Evolutionary conservation across 768 basidiomycete species (phyloP).

Genomic region (Tulasnella sp.): DNA sequence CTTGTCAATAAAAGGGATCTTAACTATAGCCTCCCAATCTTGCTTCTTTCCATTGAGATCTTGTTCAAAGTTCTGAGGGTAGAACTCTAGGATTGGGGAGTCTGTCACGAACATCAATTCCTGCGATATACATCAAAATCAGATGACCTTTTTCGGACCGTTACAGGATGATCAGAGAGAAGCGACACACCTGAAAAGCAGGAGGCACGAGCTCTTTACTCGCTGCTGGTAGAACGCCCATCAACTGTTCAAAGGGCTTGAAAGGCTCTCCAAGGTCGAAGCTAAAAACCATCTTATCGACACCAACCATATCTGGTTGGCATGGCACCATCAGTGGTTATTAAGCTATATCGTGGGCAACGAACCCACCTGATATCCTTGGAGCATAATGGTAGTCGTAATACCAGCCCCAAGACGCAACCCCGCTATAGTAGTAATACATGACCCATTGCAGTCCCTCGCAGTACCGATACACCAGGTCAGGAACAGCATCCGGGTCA

Average conservation of each 20-base stretch:
- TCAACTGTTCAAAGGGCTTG: conserved; percentile 87
- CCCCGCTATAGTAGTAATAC: conserved; percentile 97
- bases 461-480: conserved; percentile 69
- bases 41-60: conserved; percentile 98
- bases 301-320: conserved; percentile 41
- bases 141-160: background rate
- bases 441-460: conserved; percentile 98
- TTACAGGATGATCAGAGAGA: conserved; percentile 2
- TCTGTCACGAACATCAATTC: conserved; percentile 79
- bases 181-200: conserved; percentile 64
- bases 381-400: conserved; percentile 98
- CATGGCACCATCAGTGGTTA: conserved; percentile 4
- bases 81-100: conserved; percentile 90
- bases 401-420: conserved; percentile 98
- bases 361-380: conserved; percentile 72
- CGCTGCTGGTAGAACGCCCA: conserved; percentile 92
- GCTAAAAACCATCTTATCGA: conserved; percentile 72
- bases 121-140: conserved; percentile 33
- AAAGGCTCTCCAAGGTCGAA: conserved; percentile 87
- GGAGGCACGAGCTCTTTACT: conserved; percentile 79
- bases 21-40: conserved; percentile 98
- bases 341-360: background rate
- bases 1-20: conserved; percentile 96
- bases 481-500: conserved; percentile 52
- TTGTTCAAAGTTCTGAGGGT: conserved; percentile 80